Conservation (phyloP, 495 filamentous ascomycete genomes). For the Trypethelium eluteriae region DNA sequence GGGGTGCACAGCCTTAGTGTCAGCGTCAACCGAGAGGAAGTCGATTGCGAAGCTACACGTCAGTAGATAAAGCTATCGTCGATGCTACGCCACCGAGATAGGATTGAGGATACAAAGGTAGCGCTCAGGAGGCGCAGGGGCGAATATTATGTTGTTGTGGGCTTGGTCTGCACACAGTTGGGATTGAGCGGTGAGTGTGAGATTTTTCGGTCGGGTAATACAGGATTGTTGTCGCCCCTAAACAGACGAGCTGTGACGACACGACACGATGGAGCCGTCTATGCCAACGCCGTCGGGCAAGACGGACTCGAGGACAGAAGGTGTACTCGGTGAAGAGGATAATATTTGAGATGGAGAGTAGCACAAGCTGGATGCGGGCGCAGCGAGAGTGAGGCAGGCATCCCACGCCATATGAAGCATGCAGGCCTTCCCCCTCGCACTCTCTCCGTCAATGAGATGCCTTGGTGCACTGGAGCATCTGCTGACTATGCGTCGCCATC, state of each 20-base stretch:
- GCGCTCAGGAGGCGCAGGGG: neutral
- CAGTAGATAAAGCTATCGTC: neutral
- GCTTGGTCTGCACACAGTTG: neutral
- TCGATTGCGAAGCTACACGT: neutral
- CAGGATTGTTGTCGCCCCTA: constrained; percentile 2
- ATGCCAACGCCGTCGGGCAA: neutral
- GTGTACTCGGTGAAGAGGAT: no score
- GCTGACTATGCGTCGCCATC: neutral
- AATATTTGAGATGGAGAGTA: neutral
- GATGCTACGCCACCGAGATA: neutral
- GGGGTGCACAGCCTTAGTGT: constrained; percentile 8
- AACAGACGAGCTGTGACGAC: neutral
- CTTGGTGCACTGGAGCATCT: neutral
- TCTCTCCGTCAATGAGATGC: neutral
- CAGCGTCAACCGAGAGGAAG: constrained; percentile 2
- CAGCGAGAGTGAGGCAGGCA: constrained; percentile 6
- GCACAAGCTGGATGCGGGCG: constrained; percentile 1
- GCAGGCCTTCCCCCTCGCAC: neutral
- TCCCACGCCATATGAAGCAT: neutral
- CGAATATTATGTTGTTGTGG: neutral
- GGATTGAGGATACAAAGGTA: neutral
- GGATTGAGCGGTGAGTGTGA: constrained; percentile 6
- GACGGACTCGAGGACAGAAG: neutral
- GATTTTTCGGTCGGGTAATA: neutral
- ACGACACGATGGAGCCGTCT: neutral